Conservation (phyloP, 1,139 yeast genomes). For the Kodamaea suecica region DNA sequence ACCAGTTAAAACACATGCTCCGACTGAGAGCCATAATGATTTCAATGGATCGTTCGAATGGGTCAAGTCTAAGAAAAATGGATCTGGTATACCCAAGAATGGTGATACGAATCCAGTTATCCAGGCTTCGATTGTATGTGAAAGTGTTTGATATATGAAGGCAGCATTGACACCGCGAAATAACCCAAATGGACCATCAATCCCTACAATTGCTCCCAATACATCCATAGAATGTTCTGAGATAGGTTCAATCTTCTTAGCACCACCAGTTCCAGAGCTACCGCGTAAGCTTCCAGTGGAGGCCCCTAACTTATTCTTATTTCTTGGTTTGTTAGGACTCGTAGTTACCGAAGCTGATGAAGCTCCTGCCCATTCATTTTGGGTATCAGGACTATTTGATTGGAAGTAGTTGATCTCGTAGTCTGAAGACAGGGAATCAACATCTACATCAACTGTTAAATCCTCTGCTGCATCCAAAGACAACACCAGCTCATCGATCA, state of each 20-base stretch:
- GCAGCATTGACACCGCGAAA: slow-evolving; percentile 88
- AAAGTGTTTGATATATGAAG: slow-evolving; percentile 71
- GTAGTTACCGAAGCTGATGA: slow-evolving; percentile 1
- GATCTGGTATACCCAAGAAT: slow-evolving; percentile 82
- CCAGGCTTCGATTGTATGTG: slow-evolving; percentile 87
- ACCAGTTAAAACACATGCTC: slow-evolving; percentile 73
- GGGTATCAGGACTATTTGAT: slow-evolving; percentile 11
- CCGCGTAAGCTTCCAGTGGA: slow-evolving; percentile 2
- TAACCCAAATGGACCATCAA: slow-evolving; percentile 81
- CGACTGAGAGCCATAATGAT: slow-evolving; percentile 63
- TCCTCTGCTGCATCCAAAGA: slow-evolving; percentile 4
- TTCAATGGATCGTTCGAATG: slow-evolving; percentile 76
- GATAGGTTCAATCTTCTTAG: slow-evolving; percentile 50
- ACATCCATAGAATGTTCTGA: slow-evolving; percentile 71
- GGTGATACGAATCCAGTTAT: slow-evolving; percentile 84
- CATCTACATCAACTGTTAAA: slow-evolving; percentile 1
- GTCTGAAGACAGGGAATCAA: slow-evolving; percentile 10
- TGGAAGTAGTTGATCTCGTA: slow-evolving; percentile 56
- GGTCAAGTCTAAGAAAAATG: slow-evolving; percentile 76
- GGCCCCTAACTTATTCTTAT: slow-evolving; percentile 6
- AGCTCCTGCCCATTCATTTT: slow-evolving; percentile 7
- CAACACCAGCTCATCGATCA: slow-evolving; percentile 6
- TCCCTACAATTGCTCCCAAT: slow-evolving; percentile 61
- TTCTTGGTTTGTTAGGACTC: slow-evolving; percentile 3
- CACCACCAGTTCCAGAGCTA: too few species aligned